These are phyloP conservation scores for Petunia hybrid DNA, from an alignment of 305 asterid genomes.

Conservation along the genomic window DNA sequence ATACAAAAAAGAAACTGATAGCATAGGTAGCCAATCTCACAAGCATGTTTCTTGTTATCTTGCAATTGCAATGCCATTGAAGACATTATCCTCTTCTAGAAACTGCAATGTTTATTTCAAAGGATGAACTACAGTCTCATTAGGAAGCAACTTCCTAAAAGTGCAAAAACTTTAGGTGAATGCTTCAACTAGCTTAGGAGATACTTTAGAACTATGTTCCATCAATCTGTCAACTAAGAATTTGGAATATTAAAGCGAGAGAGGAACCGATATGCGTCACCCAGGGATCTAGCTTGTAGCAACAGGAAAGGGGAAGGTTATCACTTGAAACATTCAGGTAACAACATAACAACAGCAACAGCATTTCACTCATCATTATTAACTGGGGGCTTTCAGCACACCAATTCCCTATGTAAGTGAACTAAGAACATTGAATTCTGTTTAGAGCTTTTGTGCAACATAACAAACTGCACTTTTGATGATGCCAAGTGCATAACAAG, in stretches of 20 bases:
- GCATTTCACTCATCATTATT: not conserved
- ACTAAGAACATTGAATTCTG: not conserved
- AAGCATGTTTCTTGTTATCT: slow-evolving; percentile 10
- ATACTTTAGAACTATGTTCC: slow-evolving; percentile 3
- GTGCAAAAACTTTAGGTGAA: not conserved
- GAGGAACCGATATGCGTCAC: not conserved
- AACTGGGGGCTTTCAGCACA: not conserved
- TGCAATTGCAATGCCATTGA: slow-evolving; percentile 1
- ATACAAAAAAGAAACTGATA: not conserved
- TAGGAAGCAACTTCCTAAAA: slow-evolving; percentile 5
- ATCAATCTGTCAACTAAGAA: not conserved
- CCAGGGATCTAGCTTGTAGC: not conserved
- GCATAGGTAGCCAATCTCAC: slow-evolving; percentile 16
- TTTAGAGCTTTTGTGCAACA: not conserved
- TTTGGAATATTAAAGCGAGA: not conserved
- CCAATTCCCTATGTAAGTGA: not conserved
- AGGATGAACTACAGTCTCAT: not conserved
- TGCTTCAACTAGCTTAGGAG: too few species aligned
- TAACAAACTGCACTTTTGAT: too few species aligned
- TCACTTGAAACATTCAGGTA: not conserved
- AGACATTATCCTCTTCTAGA: slow-evolving; percentile 10
- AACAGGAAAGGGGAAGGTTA: not conserved
- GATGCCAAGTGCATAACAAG: not conserved
- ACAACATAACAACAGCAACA: not conserved
- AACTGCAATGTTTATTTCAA: slow-evolving; percentile 1